Evolutionary conservation across 1,284 basidiomycete genomes (phyloP).

Genomic region (Heterobasidion parviporum): DNA sequence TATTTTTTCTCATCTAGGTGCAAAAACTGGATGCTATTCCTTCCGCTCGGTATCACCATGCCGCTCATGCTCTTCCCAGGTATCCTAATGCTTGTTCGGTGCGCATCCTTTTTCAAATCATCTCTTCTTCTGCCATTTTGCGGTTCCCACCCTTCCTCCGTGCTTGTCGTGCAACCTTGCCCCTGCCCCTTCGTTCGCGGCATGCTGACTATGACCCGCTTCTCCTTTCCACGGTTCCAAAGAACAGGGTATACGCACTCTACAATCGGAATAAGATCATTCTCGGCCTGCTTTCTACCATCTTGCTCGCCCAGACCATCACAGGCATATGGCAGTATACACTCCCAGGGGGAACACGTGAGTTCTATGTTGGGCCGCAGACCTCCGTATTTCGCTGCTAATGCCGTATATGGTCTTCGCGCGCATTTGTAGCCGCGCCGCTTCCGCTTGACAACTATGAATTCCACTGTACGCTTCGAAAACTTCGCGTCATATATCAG

Average conservation of each 20-base stretch:
- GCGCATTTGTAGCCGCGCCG: conserved; percentile 7
- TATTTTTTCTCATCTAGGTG: conserved; percentile 1
- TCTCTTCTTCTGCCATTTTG: background rate
- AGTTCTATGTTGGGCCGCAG: background rate
- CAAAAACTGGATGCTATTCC: conserved; percentile 10
- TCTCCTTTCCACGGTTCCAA: background rate
- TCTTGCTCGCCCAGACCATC: conserved; percentile 5
- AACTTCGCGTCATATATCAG: background rate
- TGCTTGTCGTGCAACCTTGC: background rate
- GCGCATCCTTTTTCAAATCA: background rate
- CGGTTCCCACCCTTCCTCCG: background rate
- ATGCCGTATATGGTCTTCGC: background rate
- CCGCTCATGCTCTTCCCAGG: conserved; percentile 11
- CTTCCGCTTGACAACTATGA: conserved; percentile 11
- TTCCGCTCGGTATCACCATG: conserved; percentile 10
- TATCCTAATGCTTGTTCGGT: conserved; percentile 13
- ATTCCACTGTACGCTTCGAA: conserved; percentile 9
- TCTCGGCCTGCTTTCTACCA: conserved; percentile 4
- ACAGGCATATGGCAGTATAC: conserved; percentile 13
- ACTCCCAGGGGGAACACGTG: conserved; percentile 6
- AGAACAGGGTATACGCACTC: conserved; percentile 10
- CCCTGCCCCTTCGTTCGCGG: background rate
- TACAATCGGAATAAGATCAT: conserved; percentile 12
- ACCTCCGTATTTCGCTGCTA: background rate
- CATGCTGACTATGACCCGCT: background rate